phyloP scores from a whole-genome alignment of 257 asterid species.

The Leptodermis oblonga region DNA sequence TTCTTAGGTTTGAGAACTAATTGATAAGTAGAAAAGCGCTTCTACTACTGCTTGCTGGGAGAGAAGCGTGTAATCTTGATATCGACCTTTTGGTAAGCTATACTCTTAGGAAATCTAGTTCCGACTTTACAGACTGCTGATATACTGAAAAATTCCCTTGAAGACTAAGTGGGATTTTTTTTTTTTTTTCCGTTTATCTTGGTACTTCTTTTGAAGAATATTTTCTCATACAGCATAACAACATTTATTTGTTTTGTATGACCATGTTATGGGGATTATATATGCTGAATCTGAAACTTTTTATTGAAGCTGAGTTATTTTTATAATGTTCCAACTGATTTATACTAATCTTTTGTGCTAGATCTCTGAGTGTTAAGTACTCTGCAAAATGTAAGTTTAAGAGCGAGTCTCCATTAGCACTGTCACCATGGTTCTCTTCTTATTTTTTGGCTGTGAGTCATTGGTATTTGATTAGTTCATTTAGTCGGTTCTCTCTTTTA shows the following conservation, averaged over 20 bases:
- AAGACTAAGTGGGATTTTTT: neutral
- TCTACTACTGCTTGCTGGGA: neutral
- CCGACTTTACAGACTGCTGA: neutral
- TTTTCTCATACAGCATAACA: neutral
- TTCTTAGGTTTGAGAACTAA: constrained; percentile 1
- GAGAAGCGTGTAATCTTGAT: neutral
- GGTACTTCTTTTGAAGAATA: too few species aligned
- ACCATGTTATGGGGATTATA: neutral
- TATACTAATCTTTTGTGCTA: neutral
- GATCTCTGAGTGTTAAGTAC: too few species aligned
- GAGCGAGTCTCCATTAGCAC: neutral
- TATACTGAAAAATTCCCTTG: neutral
- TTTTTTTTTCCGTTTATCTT: too few species aligned
- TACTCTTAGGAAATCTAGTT: neutral
- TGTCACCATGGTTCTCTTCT: neutral
- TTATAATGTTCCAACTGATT: neutral
- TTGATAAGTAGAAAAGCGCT: neutral
- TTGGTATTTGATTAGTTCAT: neutral
- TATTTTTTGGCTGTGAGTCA: neutral
- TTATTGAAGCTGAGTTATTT: neutral
- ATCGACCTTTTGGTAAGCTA: neutral
- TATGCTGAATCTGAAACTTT: too few species aligned
- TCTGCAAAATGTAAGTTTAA: too few species aligned
- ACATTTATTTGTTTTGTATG: neutral
- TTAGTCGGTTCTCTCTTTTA: neutral